Percentiles rank a stretch among this genome's conserved stretches.
Evolutionary conservation across 2,329 filamentous ascomycete species (phyloP).

Genomic region (Eurotiales sp.): DNA sequence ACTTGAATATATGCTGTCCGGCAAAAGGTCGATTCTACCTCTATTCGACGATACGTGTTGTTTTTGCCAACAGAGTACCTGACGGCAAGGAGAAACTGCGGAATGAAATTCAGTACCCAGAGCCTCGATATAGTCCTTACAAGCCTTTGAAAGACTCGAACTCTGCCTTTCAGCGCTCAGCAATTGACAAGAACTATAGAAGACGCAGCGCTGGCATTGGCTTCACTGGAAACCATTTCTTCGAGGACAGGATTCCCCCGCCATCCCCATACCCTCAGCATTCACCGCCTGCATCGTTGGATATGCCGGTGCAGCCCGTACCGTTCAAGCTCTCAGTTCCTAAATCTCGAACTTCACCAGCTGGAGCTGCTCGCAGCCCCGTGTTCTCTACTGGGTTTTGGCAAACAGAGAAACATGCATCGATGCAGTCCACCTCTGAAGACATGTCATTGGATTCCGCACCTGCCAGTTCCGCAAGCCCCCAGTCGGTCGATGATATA

Average conservation of each 20-base stretch:
- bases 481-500: neutral
- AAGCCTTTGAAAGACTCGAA: constrained; percentile 52
- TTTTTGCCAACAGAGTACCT: constrained; percentile 93
- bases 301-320: neutral
- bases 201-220: constrained; percentile 54
- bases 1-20: constrained; percentile 88
- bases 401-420: neutral
- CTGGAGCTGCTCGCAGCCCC: neutral
- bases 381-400: constrained; percentile 1
- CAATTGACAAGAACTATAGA: constrained; percentile 49
- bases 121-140: constrained; percentile 81
- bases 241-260: neutral
- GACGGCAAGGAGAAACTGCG: constrained; percentile 90
- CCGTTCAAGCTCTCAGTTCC: constrained; percentile 5
- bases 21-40: constrained; percentile 80
- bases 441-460: constrained; percentile 3
- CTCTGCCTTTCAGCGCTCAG: constrained; percentile 30
- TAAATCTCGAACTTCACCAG: neutral
- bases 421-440: neutral
- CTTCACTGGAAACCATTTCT: constrained; percentile 18
- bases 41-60: constrained; percentile 87
- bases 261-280: constrained; percentile 7
- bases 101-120: constrained; percentile 85
- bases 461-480: neutral
- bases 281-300: neutral